Evolutionary conservation across 768 basidiomycete genomes (phyloP).

Genomic region (Ephemerocybe angulata): DNA sequence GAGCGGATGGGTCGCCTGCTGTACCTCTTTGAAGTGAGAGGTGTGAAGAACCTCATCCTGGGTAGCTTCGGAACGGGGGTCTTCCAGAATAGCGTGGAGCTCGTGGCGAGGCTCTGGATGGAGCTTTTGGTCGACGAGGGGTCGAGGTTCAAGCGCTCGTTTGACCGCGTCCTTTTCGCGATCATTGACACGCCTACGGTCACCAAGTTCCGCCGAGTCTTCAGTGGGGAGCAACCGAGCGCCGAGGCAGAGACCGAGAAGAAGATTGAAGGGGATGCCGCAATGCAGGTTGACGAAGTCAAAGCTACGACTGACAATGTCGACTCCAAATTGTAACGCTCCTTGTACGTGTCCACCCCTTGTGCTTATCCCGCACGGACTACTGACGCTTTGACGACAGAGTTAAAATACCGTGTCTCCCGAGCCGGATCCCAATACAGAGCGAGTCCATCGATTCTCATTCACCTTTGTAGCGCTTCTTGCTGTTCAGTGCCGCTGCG

Average conservation of each 20-base stretch:
- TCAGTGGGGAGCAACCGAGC: not conserved
- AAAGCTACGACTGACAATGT: not conserved
- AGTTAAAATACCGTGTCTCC: too few relatives aligned
- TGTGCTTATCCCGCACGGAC: not conserved
- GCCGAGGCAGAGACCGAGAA: not conserved
- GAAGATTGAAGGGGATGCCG: not conserved
- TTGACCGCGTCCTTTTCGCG: conserved; percentile 64
- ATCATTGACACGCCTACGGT: conserved; percentile 28
- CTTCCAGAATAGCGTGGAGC: conserved; percentile 56
- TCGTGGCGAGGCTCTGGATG: conserved; percentile 61
- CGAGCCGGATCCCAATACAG: not conserved
- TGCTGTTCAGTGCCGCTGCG: not conserved
- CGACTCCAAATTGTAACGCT: not conserved
- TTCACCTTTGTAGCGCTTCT: not conserved
- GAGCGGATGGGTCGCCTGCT: conserved; percentile 70
- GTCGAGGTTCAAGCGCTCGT: conserved; percentile 54
- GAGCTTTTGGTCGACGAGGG: conserved; percentile 47
- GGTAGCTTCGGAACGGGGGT: conserved; percentile 77
- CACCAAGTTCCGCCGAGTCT: not conserved
- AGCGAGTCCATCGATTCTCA: not conserved
- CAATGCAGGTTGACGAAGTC: not conserved
- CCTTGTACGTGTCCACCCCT: not conserved
- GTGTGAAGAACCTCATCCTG: conserved; percentile 56
- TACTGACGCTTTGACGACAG: too few relatives aligned
- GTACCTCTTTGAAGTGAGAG: conserved; percentile 56